Evolutionary conservation across 2,329 filamentous ascomycete species (phyloP).

Genomic region (Trichoderma endophyticum): DNA sequence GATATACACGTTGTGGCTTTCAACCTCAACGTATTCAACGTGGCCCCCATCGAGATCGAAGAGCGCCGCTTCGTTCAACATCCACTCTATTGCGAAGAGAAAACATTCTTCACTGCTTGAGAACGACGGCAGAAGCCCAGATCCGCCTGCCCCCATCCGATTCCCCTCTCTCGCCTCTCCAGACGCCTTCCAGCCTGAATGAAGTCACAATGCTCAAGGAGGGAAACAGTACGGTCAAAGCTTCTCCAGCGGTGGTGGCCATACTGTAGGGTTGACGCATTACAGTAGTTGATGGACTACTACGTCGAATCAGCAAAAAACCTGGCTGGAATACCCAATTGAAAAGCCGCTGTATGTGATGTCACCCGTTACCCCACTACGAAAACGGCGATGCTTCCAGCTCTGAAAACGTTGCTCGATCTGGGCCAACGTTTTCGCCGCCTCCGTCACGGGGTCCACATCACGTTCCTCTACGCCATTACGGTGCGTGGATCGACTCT

Average conservation of each 20-base stretch:
- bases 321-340: neutral
- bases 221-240: conserved; percentile 6
- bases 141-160: neutral
- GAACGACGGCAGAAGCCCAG: neutral
- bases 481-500: neutral
- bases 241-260: neutral
- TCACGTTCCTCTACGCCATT: conserved; percentile 22
- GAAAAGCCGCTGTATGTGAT: conserved; percentile 12
- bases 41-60: neutral
- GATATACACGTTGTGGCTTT: neutral
- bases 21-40: neutral
- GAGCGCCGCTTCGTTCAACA: neutral
- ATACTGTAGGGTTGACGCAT: conserved; percentile 2
- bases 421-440: conserved; percentile 16
- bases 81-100: neutral
- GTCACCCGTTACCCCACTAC: conserved; percentile 10
- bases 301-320: neutral
- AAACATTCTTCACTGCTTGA: neutral
- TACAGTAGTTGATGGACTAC: neutral
- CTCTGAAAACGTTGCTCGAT: conserved; percentile 13
- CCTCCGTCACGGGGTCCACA: conserved; percentile 25
- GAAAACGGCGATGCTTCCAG: conserved; percentile 8
- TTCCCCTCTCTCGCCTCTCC: neutral
- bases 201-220: conserved; percentile 13
- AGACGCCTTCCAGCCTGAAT: neutral